A percentile compares a stretch with the other conserved stretches of the same genome.
Conservation (phyloP, 1,284 basidiomycete species). For the Fomitopsis palustris region DNA sequence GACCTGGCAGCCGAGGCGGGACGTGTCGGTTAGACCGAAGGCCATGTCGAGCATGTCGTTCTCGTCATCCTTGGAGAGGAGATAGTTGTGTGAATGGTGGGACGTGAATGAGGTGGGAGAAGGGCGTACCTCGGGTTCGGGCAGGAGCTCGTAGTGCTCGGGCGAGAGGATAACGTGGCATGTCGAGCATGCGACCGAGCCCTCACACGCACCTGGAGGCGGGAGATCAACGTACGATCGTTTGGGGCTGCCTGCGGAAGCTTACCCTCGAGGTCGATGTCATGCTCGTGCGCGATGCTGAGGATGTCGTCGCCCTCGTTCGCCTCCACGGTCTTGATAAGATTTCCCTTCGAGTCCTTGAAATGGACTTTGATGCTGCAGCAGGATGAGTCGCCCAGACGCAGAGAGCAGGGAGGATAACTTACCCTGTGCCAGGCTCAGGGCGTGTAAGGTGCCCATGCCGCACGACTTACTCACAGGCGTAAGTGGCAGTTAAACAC, state of each 20-base stretch:
- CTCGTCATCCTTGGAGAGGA: conserved; percentile 75
- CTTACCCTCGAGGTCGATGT: conserved; percentile 95
- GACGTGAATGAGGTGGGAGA: neutral
- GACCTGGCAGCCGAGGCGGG: conserved; percentile 81
- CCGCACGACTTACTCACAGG: conserved; percentile 15
- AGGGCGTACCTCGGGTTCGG: conserved; percentile 67
- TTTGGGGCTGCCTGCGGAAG: neutral
- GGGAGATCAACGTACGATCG: too few species aligned
- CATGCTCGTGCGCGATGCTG: conserved; percentile 91
- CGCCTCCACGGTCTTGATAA: conserved; percentile 86
- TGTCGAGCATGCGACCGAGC: conserved; percentile 95
- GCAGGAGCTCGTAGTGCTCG: conserved; percentile 80
- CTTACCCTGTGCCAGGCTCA: conserved; percentile 63
- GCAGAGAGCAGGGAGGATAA: conserved; percentile 14
- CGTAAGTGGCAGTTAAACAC: neutral
- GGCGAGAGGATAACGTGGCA: conserved; percentile 92
- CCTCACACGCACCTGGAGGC: conserved; percentile 96
- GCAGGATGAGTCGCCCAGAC: neutral
- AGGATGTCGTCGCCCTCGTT: conserved; percentile 95
- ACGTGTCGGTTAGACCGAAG: conserved; percentile 95
- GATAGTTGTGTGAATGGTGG: neutral
- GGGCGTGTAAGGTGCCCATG: conserved; percentile 50
- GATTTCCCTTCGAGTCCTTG: conserved; percentile 81
- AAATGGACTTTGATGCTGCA: conserved; percentile 85
- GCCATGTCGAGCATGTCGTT: conserved; percentile 99